Percentiles rank a stretch among this genome's conserved stretches.
Evolutionary conservation across 441 rosid species (phyloP).

Genomic region (Adansonia gregorii): DNA sequence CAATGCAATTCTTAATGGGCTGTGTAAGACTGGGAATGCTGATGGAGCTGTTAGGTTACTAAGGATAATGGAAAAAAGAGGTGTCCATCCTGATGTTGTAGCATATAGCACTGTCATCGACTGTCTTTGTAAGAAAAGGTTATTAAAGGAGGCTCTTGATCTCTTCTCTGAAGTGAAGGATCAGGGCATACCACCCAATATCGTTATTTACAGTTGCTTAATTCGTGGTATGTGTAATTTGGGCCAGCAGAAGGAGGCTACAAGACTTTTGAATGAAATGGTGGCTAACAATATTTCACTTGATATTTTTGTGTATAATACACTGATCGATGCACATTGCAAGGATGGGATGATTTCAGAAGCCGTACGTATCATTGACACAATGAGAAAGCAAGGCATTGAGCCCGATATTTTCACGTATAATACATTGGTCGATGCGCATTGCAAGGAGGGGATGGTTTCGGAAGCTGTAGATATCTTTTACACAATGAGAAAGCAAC

Average conservation of each 20-base stretch:
- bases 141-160: not conserved
- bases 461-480: constrained; percentile 24
- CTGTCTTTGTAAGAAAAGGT: not conserved
- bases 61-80: constrained; percentile 11
- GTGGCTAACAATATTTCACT: too few relatives aligned
- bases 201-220: not conserved
- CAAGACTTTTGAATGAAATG: too few relatives aligned
- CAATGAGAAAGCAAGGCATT: constrained; percentile 31
- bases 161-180: constrained; percentile 25
- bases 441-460: constrained; percentile 31
- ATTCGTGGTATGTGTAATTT: too few relatives aligned
- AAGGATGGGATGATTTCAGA: constrained; percentile 26
- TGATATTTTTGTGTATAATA: constrained; percentile 28
- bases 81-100: not conserved
- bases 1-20: not conserved
- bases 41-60: constrained; percentile 8
- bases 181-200: not conserved
- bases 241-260: too few relatives aligned
- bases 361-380: constrained; percentile 18
- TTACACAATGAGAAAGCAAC: constrained; percentile 30
- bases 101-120: too few relatives aligned
- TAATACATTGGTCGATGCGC: constrained; percentile 23
- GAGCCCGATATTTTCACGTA: constrained; percentile 30
- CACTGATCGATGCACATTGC: not conserved
- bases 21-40: not conserved